A percentile compares a stretch with the other conserved stretches of the same genome.
Evolutionary conservation across 1,284 basidiomycete species (phyloP).

Genomic region (Pseudozyma tsukubaensis): DNA sequence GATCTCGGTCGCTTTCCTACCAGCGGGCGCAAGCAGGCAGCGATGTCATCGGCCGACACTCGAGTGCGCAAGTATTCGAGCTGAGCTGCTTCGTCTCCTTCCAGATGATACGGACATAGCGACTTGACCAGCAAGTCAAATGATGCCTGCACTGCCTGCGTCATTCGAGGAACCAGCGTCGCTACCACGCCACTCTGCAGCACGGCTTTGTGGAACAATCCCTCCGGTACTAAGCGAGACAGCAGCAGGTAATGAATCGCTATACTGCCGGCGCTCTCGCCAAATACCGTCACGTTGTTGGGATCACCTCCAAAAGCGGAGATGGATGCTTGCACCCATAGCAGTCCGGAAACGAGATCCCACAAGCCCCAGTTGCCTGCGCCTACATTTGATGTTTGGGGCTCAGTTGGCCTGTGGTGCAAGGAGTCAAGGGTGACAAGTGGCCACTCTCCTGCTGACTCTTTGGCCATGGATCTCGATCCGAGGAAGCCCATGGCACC

Average conservation of each 20-base stretch:
- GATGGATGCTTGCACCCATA: slow-evolving; percentile 76
- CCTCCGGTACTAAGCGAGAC: slow-evolving; percentile 20
- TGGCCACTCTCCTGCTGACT: slow-evolving; percentile 33
- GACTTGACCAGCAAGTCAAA: slow-evolving; percentile 32
- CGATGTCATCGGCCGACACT: slow-evolving; percentile 37
- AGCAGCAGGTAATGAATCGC: slow-evolving; percentile 50
- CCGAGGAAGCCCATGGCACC: slow-evolving; percentile 71
- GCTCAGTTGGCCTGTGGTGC: slow-evolving; percentile 6
- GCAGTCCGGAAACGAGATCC: slow-evolving; percentile 74
- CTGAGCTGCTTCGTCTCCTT: slow-evolving; percentile 29
- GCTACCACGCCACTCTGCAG: slow-evolving; percentile 44
- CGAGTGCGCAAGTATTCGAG: slow-evolving; percentile 34
- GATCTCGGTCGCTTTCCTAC: slow-evolving; percentile 42
- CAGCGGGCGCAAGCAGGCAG: slow-evolving; percentile 18
- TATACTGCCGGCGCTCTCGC: slow-evolving; percentile 59
- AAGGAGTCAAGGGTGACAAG: slow-evolving; percentile 21
- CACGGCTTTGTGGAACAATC: slow-evolving; percentile 47
- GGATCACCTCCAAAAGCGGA: slow-evolving; percentile 77
- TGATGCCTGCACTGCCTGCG: slow-evolving; percentile 41
- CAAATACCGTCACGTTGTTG: slow-evolving; percentile 69
- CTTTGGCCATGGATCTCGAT: slow-evolving; percentile 70
- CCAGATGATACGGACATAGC: slow-evolving; percentile 25
- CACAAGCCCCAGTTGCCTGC: slow-evolving; percentile 74
- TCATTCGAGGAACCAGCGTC: slow-evolving; percentile 41
- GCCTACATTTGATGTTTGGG: not conserved